Evolutionary conservation across 2,329 filamentous ascomycete genomes (phyloP), one percentile per base, ranked within the genome.

Genomic region (Chrysoporthe cubensis): DNA sequence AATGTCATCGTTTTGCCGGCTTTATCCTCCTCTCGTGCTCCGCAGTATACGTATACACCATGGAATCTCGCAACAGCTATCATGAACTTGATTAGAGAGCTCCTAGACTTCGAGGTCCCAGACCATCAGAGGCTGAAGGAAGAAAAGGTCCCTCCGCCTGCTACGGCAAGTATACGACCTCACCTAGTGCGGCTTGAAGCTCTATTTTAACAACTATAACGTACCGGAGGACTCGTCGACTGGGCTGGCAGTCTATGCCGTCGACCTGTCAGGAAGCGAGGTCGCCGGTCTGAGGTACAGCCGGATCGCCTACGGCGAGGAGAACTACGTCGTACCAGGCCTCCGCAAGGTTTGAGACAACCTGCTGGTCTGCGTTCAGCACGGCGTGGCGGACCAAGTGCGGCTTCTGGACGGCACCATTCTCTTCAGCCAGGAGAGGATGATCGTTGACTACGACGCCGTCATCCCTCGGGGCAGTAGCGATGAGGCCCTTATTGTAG

Each of bases 401-500:
- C 59, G 50, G 18, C 58, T 64, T 44, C 52, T 68, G 26, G 48
- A 57, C 26, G 62, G 62, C 18, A 57, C 37, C 18, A 34, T 65
- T 40, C 62, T 65, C 37, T 56, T 69, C 32, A 65, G 58, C 46
- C 42, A 43, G n/a, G 52, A 61, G 21, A 62, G 40, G 46, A 37
- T 8, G 44, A 62, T 61, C 9, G 16, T 26, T 14, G 48, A 62
- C 44, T 66, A 61, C 11, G 64, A 61, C 48, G 64, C 46, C 44
- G 32, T 50, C 16, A 4, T 62, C 57, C 48, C 7, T 18, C 21
- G 48, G 58, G 60, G 54, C 34, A 68, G 72, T 32, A 72, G 75
- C 21, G 62, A 73, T 14, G 58, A 74, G 42, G 4, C 34, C 13
- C 34, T 77, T 4, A 73, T 75, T 1, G 50, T 79, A 7, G 75